Conservation (phyloP, 495 filamentous ascomycete genomes). For the Viridothelium virens region DNA sequence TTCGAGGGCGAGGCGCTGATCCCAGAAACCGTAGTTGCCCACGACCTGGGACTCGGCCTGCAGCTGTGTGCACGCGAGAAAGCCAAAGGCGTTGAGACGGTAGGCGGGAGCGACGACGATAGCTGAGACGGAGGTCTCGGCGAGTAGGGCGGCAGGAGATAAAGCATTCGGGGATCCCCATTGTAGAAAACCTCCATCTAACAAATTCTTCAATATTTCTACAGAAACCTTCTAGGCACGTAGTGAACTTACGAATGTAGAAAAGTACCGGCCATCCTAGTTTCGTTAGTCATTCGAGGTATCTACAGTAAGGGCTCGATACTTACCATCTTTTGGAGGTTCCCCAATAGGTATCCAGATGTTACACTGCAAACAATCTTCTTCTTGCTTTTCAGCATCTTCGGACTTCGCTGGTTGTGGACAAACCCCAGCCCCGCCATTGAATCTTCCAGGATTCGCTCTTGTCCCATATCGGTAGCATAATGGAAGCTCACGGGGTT, state of each 20-base stretch:
- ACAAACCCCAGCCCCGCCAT: conserved; percentile 36
- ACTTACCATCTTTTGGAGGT: conserved; percentile 23
- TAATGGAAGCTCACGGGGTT: conserved; percentile 36
- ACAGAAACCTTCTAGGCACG: background rate
- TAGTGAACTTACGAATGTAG: conserved; percentile 33
- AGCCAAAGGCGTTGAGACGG: conserved; percentile 37
- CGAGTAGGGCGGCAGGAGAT: conserved; percentile 27
- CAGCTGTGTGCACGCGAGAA: conserved; percentile 31
- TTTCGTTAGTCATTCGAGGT: background rate
- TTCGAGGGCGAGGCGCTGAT: conserved; percentile 36
- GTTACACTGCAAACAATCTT: conserved; percentile 45
- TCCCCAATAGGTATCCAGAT: conserved; percentile 38
- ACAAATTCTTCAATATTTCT: conserved; percentile 7
- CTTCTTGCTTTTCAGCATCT: conserved; percentile 29
- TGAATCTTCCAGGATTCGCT: conserved; percentile 33
- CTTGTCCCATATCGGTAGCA: conserved; percentile 36
- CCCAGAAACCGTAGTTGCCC: conserved; percentile 38
- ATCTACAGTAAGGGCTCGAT: no score
- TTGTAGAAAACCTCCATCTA: conserved; percentile 53
- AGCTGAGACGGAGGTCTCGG: conserved; percentile 29
- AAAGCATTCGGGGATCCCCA: conserved; percentile 44
- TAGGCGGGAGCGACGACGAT: conserved; percentile 37
- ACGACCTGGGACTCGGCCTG: conserved; percentile 20
- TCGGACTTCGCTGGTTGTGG: conserved; percentile 33
- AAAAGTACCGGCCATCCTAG: conserved; percentile 37